phyloP scores from a whole-genome alignment of 2,329 filamentous ascomycete species.

The Alternaria infectoria region DNA sequence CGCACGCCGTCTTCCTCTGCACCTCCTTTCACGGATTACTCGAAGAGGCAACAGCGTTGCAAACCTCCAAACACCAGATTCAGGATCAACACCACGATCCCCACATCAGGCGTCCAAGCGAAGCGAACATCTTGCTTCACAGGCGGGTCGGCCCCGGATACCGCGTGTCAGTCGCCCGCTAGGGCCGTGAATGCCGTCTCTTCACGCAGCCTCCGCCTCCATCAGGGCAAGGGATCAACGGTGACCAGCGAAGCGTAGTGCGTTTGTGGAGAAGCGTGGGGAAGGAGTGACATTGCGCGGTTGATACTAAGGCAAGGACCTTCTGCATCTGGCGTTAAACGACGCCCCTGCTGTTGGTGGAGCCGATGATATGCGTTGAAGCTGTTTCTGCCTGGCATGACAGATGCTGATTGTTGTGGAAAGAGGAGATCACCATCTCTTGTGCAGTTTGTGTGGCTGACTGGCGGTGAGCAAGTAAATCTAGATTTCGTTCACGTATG shows the following conservation, averaged over 20 bases:
- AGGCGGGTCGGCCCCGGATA: background rate
- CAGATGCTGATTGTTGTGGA: background rate
- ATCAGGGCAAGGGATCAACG: constrained; percentile 9
- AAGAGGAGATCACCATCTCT: background rate
- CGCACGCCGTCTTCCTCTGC: background rate
- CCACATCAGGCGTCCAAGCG: background rate
- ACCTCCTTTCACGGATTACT: background rate
- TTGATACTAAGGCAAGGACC: constrained; percentile 2
- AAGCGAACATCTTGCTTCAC: constrained; percentile 5
- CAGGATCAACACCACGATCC: background rate
- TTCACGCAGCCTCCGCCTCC: background rate
- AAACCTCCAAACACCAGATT: background rate
- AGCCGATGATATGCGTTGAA: constrained; percentile 12
- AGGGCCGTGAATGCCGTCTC: background rate
- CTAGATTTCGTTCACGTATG: background rate
- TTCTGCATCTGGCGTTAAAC: constrained; percentile 5
- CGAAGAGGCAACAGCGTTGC: background rate
- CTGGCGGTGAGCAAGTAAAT: constrained; percentile 1
- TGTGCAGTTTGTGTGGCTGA: constrained; percentile 2
- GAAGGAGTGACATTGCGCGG: constrained; percentile 4
- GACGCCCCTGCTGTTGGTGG: background rate
- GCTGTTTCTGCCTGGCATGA: background rate
- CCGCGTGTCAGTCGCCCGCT: background rate
- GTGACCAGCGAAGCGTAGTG: background rate
- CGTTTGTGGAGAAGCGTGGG: constrained; percentile 14